Conservation (phyloP, 345 rosid species). For the Capsella bursapastoris region DNA sequence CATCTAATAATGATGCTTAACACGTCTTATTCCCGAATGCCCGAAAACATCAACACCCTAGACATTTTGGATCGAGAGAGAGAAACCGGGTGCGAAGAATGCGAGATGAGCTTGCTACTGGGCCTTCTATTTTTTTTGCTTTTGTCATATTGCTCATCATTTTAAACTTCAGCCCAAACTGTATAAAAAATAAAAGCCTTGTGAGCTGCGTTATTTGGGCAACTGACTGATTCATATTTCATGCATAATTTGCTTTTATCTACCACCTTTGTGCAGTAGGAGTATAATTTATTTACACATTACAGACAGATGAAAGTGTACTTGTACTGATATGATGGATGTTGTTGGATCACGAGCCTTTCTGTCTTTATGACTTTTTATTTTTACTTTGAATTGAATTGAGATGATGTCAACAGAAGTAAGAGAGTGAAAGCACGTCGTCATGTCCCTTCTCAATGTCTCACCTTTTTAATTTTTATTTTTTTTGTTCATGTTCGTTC, state of each 20-base stretch:
- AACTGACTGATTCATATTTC: neutral
- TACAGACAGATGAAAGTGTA: slow-evolving; percentile 38
- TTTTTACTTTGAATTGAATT: slow-evolving; percentile 32
- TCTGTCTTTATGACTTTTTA: slow-evolving; percentile 35
- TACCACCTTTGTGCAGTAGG: neutral
- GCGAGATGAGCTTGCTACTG: neutral
- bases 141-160: neutral
- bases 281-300: slow-evolving; percentile 1
- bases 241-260: neutral
- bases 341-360: slow-evolving; percentile 45
- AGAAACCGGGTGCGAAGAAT: too few species aligned
- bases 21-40: too few species aligned
- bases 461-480: neutral
- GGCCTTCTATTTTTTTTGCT: neutral
- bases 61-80: too few species aligned
- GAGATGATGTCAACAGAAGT: slow-evolving; percentile 26
- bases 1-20: too few species aligned
- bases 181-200: neutral
- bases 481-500: neutral
- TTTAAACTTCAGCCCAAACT: neutral
- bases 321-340: slow-evolving; percentile 22
- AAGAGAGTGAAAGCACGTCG: slow-evolving; percentile 41
- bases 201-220: slow-evolving; percentile 7
- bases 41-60: too few species aligned
- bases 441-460: slow-evolving; percentile 38